Base-by-base conservation (phyloP, 805 yeast genomes). In the Nakazawaea wickerhamii region DNA sequence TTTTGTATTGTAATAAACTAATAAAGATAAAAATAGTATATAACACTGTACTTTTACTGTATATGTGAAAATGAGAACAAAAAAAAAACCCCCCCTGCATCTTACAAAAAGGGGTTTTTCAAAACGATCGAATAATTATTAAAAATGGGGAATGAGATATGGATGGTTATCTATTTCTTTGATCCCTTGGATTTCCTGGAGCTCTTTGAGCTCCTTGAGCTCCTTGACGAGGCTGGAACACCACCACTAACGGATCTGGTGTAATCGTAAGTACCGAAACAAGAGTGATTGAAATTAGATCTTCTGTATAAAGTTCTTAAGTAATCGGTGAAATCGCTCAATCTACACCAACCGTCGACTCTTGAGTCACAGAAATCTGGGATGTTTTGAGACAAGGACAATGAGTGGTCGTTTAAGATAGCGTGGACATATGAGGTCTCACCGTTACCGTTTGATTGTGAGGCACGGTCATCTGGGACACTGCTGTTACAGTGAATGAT, bases 191-290 rank as follows among this genome's bases (percentile, higher is more conserved):
- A 28, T 28, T 28, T 28, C n/a, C 4, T 25, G 27, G n/a, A n/a
- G n/a, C n/a, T n/a, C n/a, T n/a, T n/a, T n/a, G n/a, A n/a, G n/a
- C n/a, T n/a, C n/a, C n/a, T n/a, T n/a, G n/a, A n/a, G n/a, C n/a
- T n/a, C n/a, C 27, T 25, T 9, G 27, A 25, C 13, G 9, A 6
- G n/a, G 31, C 31, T 7, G 89, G 59, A 8, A 73, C 72, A 45
- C 84, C 78, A 63, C 90, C 86, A 36, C 81, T 68, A 33, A 77
- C 68, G 37, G 87, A 60, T 4, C 96, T 62, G 2, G 95, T 75
- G 38, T 87, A 61, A 20, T 40, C 34, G 35, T 40, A 40, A 15
- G 14, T 14, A n/a, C 39, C 38, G 30, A 23, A 27, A 35, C 44
- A 40, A 35, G 44, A 26, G 5, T 27, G 10, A 3, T 17, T 30